Evolutionary conservation across 2,329 filamentous ascomycete genomes (phyloP), one percentile per base, ranked within the genome.

Genomic region (Lachnellula arida): DNA sequence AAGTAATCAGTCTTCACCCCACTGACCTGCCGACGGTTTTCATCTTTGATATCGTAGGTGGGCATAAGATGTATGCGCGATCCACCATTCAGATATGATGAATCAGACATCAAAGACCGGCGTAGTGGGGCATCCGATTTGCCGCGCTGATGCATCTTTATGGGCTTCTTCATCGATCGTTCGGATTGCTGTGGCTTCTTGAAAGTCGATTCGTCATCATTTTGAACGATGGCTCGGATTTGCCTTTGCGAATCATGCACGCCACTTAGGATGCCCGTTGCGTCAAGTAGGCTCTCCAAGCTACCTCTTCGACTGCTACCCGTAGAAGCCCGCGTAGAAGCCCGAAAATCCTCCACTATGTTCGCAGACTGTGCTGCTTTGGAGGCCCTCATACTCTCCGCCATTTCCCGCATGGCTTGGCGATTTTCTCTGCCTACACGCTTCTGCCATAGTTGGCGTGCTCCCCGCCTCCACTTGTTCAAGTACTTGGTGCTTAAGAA

Each of bases 1-100:
- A 71, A 71, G 52, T 71, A 71, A 54, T 71, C 69, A 3, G 68
- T 70, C 39, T 68, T 60, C 5, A 71, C 68, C 4, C 69, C 69
- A 53, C 65, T 71, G 7, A 62, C 46, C 49, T 66, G 65, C 23
- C 55, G 59, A 19, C 62, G 60, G 17, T 44, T 51, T 37, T 68
- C 65, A 19, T 67, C 56, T 11, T 59, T 49, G 3, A 46, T 28
- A 47, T 51, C 57, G 35, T 65, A 66, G n/a, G 60, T 60, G 5
- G 60, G 52, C 44, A 68, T 54, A 2, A 67, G 55, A 55, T 68
- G 66, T 22, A 67, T 67, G 44, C 68, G 61, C 22, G 68, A 69
- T 35, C 60, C 63, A 17, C 68, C 68, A 54, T 53, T 59, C 2
- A 70, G 55, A 46, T 67, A 69, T 4, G 65, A 64, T 15, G 68